A percentile compares a stretch with the other conserved stretches of the same genome.
Evolutionary conservation across 345 rosid genomes (phyloP).

Genomic region (Populus pruinosa): DNA sequence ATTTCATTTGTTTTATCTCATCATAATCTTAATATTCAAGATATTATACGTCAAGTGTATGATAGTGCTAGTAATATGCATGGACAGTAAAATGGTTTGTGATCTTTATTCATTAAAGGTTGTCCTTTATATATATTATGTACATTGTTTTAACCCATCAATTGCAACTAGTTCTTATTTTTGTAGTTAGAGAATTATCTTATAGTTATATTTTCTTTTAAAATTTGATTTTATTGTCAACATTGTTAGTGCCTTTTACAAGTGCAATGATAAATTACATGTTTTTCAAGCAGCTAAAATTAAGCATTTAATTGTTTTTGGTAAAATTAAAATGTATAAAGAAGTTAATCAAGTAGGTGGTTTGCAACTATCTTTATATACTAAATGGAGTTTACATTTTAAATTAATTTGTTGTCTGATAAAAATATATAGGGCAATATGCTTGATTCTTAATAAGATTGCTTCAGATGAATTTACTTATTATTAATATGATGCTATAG

Average conservation of each 20-base stretch:
- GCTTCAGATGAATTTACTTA: too few species aligned
- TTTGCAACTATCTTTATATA: too few species aligned
- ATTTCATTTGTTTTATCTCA: too few species aligned
- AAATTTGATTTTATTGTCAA: background rate
- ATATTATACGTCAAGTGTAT: background rate
- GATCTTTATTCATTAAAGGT: background rate
- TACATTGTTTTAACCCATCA: too few species aligned
- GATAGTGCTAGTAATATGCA: constrained; percentile 2
- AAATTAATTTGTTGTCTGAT: too few species aligned
- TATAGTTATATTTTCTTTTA: background rate
- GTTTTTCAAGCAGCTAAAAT: background rate
- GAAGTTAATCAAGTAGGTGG: background rate
- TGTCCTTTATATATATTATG: too few species aligned
- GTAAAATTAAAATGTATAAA: background rate
- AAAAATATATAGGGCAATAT: too few species aligned
- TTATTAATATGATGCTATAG: too few species aligned
- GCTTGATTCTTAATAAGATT: too few species aligned
- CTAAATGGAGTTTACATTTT: too few species aligned
- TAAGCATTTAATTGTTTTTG: too few species aligned
- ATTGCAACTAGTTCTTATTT: background rate
- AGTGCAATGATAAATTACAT: background rate
- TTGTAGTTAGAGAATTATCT: background rate
- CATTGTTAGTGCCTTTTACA: background rate
- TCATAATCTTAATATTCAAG: too few species aligned
- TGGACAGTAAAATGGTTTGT: constrained; percentile 2